These are phyloP conservation scores for Dactylellina sp. DNA, from an alignment of 2,329 filamentous ascomycete species.

Conservation along the genomic window DNA sequence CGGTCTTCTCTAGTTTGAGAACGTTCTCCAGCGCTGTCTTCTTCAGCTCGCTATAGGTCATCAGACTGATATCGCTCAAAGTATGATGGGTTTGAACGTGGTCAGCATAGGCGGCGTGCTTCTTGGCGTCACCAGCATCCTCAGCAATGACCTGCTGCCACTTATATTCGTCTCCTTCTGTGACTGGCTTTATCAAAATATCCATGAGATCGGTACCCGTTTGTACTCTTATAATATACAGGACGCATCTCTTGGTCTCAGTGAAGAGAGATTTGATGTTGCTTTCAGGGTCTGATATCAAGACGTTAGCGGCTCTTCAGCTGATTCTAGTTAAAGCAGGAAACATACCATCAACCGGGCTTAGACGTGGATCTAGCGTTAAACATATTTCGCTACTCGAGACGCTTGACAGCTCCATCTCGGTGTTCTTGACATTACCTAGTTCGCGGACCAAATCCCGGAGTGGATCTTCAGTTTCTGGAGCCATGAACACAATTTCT, in stretches of 20 bases:
- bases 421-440: slow-evolving; percentile 95
- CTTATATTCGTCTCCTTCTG: slow-evolving; percentile 85
- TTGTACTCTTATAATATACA: slow-evolving; percentile 98
- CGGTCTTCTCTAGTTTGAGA: slow-evolving; percentile 84
- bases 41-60: slow-evolving; percentile 93
- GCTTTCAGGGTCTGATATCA: slow-evolving; percentile 80
- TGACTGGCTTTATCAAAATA: slow-evolving; percentile 90
- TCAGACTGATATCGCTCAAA: slow-evolving; percentile 83
- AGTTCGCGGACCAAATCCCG: slow-evolving; percentile 93
- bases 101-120: slow-evolving; percentile 89
- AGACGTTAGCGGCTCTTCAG: slow-evolving; percentile 59
- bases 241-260: slow-evolving; percentile 95
- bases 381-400: slow-evolving; percentile 90
- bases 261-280: slow-evolving; percentile 93
- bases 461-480: slow-evolving; percentile 83
- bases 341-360: slow-evolving; percentile 77
- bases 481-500: slow-evolving; percentile 81
- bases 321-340: background rate
- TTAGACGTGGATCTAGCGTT: slow-evolving; percentile 87
- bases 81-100: slow-evolving; percentile 69
- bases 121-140: slow-evolving; percentile 76
- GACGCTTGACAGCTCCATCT: slow-evolving; percentile 88
- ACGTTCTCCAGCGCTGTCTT: slow-evolving; percentile 93
- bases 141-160: slow-evolving; percentile 85
- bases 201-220: slow-evolving; percentile 92